These are phyloP conservation scores for Solanum virginianum DNA, from an alignment of 257 asterid species.

Conservation along the genomic window DNA sequence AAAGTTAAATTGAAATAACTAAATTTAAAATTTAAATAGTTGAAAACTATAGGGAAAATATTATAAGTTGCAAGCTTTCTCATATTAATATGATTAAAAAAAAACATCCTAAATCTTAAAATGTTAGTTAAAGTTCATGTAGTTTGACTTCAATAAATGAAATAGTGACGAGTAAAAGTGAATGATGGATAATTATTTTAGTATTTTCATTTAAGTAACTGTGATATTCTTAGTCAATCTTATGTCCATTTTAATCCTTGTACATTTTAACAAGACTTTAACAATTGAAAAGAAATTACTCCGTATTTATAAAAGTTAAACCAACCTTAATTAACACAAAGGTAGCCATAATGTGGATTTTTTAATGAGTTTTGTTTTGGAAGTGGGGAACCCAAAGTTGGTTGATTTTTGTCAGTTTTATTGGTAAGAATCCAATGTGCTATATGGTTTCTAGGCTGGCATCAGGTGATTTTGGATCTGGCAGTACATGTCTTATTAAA, in stretches of 20 bases:
- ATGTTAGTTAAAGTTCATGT: too few species aligned
- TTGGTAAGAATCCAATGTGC: constrained; percentile 12
- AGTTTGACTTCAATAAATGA: too few species aligned
- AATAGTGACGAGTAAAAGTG: too few species aligned
- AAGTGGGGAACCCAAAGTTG: not conserved
- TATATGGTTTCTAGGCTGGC: constrained; percentile 10
- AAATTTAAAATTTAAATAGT: too few species aligned
- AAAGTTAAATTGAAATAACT: too few species aligned
- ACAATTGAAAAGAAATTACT: not conserved
- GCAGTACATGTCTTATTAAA: not conserved
- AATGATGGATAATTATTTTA: too few species aligned
- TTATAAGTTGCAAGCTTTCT: too few species aligned
- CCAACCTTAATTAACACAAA: not conserved
- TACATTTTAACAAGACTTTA: too few species aligned
- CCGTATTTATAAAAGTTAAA: not conserved
- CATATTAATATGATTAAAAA: too few species aligned
- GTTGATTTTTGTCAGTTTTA: not conserved
- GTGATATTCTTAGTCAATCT: not conserved
- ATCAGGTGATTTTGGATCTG: constrained; percentile 31
- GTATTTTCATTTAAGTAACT: too few species aligned
- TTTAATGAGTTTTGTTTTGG: not conserved
- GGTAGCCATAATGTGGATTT: not conserved
- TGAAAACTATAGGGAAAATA: too few species aligned
- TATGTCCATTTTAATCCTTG: not conserved
- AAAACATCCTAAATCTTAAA: too few species aligned